Evolutionary conservation across 2,329 filamentous ascomycete genomes (phyloP), one percentile per base, ranked within the genome.

Genomic region (Pleoardoris graminearum): DNA sequence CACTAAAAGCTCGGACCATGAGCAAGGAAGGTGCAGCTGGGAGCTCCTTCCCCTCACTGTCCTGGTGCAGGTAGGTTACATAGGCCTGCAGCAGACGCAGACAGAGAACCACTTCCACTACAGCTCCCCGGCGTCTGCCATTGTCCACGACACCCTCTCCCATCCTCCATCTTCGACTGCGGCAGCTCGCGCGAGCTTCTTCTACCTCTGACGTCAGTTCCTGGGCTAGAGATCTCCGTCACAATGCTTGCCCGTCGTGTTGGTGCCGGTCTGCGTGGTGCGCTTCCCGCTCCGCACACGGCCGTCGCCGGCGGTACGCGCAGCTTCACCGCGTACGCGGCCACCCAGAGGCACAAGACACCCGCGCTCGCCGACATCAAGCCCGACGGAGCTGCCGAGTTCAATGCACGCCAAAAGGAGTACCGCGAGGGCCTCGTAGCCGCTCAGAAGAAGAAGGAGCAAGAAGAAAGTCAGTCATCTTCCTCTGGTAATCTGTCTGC

Each of bases 301-400:
- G 19, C 58, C 17, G 37, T 58, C 17, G 33, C 51, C 39, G 48
- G 58, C 50, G 53, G 50, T 44, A 57, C 65, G 39, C 70, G 70
- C 33, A 59, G 60, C 43, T 72, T 73, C 49, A 41, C 60, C n/a
- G 66, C 61, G 35, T 56, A 59, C 30, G 51, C 67, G 32, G 61
- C 62, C 25, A 55, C 55, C 10, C 68, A 68, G 51, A 50, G 59
- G 54, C 59, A 65, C 39, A 63, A 68, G 51, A 60, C 65, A 37
- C 94, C 94, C n/a, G 85, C 88, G 32, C 84, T 99, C 61, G 88
- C 89, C 72, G 92, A 99, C 76, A 85, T 99, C 79, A 88, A 81
- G 39, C 84, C 87, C 43, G 80, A 89, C 58, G 84, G 85, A 57
- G 86, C 89, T 60, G 80, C 86, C 48, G 80, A 82, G 51, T 99